A percentile compares a stretch with the other conserved stretches of the same genome.
These are phyloP conservation scores for Volutella citrinella DNA, from an alignment of 2,329 filamentous ascomycete genomes.

Conservation along the genomic window DNA sequence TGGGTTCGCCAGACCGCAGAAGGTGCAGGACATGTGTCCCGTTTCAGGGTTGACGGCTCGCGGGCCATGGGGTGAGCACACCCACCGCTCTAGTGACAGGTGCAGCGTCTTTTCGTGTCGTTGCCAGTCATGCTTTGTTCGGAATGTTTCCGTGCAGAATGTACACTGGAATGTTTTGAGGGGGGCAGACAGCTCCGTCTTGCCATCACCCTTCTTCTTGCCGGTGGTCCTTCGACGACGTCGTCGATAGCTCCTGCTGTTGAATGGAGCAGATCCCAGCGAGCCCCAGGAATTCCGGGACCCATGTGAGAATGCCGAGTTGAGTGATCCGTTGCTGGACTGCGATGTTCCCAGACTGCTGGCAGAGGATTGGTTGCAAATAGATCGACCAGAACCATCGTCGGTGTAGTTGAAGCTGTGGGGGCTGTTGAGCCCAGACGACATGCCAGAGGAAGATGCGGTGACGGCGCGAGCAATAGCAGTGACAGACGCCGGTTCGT, in stretches of 20 bases:
- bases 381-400: constrained; percentile 56
- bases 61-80: constrained; percentile 58
- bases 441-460: constrained; percentile 48
- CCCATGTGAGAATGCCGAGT: constrained; percentile 56
- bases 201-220: constrained; percentile 33
- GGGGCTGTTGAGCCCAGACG: constrained; percentile 56
- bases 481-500: constrained; percentile 58
- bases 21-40: constrained; percentile 56
- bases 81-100: constrained; percentile 63
- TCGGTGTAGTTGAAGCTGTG: constrained; percentile 57
- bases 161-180: constrained; percentile 63
- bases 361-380: constrained; percentile 57
- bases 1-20: constrained; percentile 56
- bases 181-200: constrained; percentile 36
- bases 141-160: constrained; percentile 66
- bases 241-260: constrained; percentile 44
- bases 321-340: constrained; percentile 56
- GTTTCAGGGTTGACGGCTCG: constrained; percentile 56
- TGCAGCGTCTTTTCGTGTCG: constrained; percentile 68
- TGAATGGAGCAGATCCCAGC: constrained; percentile 42
- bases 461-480: constrained; percentile 58
- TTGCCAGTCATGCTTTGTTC: constrained; percentile 68
- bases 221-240: constrained; percentile 44
- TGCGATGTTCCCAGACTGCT: constrained; percentile 61
- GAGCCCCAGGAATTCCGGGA: constrained; percentile 57